Percentiles rank a stretch among this genome's conserved stretches.
Evolutionary conservation across 257 asterid species (phyloP).

Genomic region (Fraxinus cuspidata): DNA sequence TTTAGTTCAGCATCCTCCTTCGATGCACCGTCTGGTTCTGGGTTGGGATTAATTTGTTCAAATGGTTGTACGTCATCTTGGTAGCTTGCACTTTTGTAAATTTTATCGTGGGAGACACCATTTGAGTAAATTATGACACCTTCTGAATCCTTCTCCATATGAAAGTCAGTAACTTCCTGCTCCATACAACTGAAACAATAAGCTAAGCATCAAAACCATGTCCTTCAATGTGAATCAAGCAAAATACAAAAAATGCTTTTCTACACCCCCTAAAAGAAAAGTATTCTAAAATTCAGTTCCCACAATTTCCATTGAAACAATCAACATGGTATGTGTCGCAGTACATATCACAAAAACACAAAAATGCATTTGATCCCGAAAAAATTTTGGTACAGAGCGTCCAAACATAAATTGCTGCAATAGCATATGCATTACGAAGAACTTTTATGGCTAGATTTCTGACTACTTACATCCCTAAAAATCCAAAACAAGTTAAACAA

Average conservation of each 20-base stretch:
- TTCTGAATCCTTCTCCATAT: slow-evolving; percentile 72
- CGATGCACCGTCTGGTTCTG: slow-evolving; percentile 35
- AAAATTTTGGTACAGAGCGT: neutral
- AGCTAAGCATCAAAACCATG: neutral
- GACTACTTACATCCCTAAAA: neutral
- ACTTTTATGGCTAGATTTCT: slow-evolving; percentile 11
- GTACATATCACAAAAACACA: neutral
- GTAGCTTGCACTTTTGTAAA: slow-evolving; percentile 20
- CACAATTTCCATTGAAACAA: neutral
- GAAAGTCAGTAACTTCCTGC: slow-evolving; percentile 57
- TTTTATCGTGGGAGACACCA: slow-evolving; percentile 38
- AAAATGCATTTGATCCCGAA: neutral
- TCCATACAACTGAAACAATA: slow-evolving; percentile 56
- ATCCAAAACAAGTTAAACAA: neutral
- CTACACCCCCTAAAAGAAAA: slow-evolving; percentile 4
- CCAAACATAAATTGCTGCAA: slow-evolving; percentile 5
- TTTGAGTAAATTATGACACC: slow-evolving; percentile 44
- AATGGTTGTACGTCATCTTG: slow-evolving; percentile 33
- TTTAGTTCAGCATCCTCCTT: slow-evolving; percentile 46
- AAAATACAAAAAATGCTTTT: neutral
- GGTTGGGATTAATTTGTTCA: slow-evolving; percentile 40
- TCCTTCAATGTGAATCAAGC: slow-evolving; percentile 9
- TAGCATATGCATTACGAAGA: neutral
- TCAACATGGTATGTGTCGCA: neutral
- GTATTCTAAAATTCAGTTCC: neutral